A percentile compares a stretch with the other conserved stretches of the same genome.
These are phyloP conservation scores for Neofusicoccum umdonicola DNA, from an alignment of 2,329 filamentous ascomycete genomes.

Conservation along the genomic window DNA sequence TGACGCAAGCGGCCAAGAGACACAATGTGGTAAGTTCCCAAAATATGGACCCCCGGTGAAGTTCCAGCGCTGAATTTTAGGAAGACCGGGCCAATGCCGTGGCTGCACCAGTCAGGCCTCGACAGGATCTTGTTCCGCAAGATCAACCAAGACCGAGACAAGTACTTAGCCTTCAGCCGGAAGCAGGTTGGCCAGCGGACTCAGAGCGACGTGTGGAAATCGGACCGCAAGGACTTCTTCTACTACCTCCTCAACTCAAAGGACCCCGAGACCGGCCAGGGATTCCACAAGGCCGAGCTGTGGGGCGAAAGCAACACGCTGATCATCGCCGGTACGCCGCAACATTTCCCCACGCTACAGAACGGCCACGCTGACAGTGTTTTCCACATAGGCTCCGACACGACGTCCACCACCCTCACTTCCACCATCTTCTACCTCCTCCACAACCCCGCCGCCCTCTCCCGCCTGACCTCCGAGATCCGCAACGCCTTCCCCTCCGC, in stretches of 20 bases:
- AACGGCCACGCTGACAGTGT: neutral
- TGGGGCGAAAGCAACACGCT: slow-evolving; percentile 50
- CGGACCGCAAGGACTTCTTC: slow-evolving; percentile 43
- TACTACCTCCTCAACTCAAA: slow-evolving; percentile 48
- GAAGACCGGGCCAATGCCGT: slow-evolving; percentile 1
- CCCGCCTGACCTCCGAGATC: slow-evolving; percentile 35
- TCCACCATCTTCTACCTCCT: slow-evolving; percentile 47
- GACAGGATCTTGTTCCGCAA: slow-evolving; percentile 32
- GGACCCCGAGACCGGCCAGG: slow-evolving; percentile 45
- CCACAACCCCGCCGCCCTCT: slow-evolving; percentile 37
- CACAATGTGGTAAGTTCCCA: slow-evolving; percentile 31
- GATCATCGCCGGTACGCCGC: slow-evolving; percentile 41
- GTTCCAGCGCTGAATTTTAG: neutral
- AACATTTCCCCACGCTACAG: neutral
- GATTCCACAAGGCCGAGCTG: slow-evolving; percentile 46
- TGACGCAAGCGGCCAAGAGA: slow-evolving; percentile 33
- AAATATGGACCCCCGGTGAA: too few species aligned
- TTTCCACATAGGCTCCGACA: slow-evolving; percentile 38
- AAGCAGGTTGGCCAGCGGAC: slow-evolving; percentile 15
- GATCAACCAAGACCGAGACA: slow-evolving; percentile 27
- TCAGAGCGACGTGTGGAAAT: slow-evolving; percentile 5
- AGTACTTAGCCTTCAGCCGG: slow-evolving; percentile 32
- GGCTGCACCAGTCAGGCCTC: slow-evolving; percentile 25
- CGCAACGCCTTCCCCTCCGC: slow-evolving; percentile 34
- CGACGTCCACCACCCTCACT: slow-evolving; percentile 43